A percentile compares a stretch with the other conserved stretches of the same genome.
Conservation (phyloP, 768 basidiomycete genomes). For the Steccherinum ochraceum region DNA sequence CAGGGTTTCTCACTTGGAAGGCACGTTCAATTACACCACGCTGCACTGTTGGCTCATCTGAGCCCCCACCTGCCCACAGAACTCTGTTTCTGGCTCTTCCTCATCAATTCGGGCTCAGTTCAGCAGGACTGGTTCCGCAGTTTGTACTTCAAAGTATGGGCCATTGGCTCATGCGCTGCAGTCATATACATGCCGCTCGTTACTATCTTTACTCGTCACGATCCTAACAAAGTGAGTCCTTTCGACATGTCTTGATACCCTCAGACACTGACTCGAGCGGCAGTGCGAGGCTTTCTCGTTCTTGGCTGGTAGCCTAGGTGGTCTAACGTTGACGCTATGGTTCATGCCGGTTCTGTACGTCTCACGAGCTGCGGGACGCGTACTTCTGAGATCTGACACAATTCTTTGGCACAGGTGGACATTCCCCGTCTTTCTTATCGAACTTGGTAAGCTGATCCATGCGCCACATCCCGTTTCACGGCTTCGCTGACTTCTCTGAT, state of each 20-base stretch:
- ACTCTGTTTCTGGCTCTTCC: slow-evolving; percentile 84
- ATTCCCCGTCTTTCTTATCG: slow-evolving; percentile 60
- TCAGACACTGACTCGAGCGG: background rate
- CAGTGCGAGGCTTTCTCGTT: slow-evolving; percentile 69
- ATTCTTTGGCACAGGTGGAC: slow-evolving; percentile 36
- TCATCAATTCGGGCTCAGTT: slow-evolving; percentile 55
- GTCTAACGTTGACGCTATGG: slow-evolving; percentile 64
- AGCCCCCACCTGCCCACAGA: slow-evolving; percentile 34
- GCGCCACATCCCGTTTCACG: background rate
- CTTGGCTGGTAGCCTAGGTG: slow-evolving; percentile 63
- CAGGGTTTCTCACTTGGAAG: slow-evolving; percentile 79
- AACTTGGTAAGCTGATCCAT: slow-evolving; percentile 41
- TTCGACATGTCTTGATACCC: background rate
- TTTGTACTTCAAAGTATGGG: slow-evolving; percentile 70
- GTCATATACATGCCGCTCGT: slow-evolving; percentile 65
- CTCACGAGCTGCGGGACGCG: slow-evolving; percentile 1
- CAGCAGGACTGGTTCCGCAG: slow-evolving; percentile 77
- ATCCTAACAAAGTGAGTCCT: slow-evolving; percentile 49
- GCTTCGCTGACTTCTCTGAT: background rate
- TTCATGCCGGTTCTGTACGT: slow-evolving; percentile 65
- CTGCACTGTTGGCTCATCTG: no score
- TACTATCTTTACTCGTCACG: slow-evolving; percentile 52
- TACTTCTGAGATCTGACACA: slow-evolving; percentile 5
- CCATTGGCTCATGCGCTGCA: slow-evolving; percentile 53
- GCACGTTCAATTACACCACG: slow-evolving; percentile 27